Evolutionary conservation across 2,329 filamentous ascomycete species (phyloP).

Genomic region (Xylaria sp.): DNA sequence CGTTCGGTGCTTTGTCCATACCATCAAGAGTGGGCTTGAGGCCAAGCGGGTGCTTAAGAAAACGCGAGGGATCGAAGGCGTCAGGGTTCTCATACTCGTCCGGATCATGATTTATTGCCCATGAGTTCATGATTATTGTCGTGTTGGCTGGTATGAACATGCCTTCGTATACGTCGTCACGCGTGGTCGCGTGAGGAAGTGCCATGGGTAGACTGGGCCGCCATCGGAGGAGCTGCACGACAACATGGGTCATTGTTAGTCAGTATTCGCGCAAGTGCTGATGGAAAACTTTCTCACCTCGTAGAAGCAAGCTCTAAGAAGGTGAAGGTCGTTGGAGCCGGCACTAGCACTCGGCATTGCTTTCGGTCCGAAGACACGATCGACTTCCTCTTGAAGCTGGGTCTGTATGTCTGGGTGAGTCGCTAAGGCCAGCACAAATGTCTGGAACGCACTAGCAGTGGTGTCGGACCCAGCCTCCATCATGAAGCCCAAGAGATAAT

Average conservation of each 20-base stretch:
- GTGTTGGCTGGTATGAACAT: slow-evolving; percentile 58
- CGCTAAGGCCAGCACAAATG: slow-evolving; percentile 1
- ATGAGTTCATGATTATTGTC: slow-evolving; percentile 56
- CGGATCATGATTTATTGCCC: slow-evolving; percentile 41
- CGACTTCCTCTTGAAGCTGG: slow-evolving; percentile 12
- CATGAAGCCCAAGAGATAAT: slow-evolving; percentile 5
- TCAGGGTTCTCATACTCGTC: slow-evolving; percentile 32
- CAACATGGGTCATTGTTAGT: neutral
- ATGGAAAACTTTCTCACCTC: neutral
- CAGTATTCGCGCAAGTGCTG: neutral
- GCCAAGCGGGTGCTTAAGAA: slow-evolving; percentile 27
- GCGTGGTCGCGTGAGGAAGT: slow-evolving; percentile 54
- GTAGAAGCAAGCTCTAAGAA: neutral
- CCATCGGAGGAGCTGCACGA: slow-evolving; percentile 31
- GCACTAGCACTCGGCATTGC: slow-evolving; percentile 7
- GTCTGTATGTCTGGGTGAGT: neutral
- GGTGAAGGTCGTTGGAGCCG: neutral
- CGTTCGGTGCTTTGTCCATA: neutral
- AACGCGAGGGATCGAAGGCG: slow-evolving; percentile 33
- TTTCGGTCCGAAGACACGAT: slow-evolving; percentile 9
- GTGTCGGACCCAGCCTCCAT: slow-evolving; percentile 9
- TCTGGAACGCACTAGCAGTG: neutral
- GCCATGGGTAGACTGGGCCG: slow-evolving; percentile 30
- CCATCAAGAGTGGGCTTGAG: slow-evolving; percentile 26
- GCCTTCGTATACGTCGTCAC: slow-evolving; percentile 56